These are phyloP conservation scores for Artemisia tridentata DNA, from an alignment of 129 eudicot genomes.

Conservation along the genomic window DNA sequence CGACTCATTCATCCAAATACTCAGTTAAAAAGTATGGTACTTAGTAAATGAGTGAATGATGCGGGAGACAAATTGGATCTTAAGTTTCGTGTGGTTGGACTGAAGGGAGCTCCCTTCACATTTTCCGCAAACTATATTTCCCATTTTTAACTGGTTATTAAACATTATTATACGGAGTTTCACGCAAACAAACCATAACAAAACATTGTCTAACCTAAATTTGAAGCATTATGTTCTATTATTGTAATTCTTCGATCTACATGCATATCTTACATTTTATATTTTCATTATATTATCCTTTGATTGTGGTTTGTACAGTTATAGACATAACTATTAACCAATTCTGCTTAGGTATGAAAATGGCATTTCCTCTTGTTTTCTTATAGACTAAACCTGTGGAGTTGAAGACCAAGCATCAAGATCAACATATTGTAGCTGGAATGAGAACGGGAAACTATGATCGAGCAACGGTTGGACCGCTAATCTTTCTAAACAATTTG, in stretches of 20 bases:
- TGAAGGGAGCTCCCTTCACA: slow-evolving; percentile 97
- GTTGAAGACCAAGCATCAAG: too few species aligned
- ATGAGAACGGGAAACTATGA: too few species aligned
- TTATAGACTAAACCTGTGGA: too few species aligned
- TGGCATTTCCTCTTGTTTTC: too few species aligned
- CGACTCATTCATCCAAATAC: slow-evolving; percentile 99
- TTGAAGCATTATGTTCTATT: not conserved
- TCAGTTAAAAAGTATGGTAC: slow-evolving; percentile 24
- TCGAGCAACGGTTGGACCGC: too few species aligned
- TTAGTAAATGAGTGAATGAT: slow-evolving; percentile 72
- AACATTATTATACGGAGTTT: not conserved
- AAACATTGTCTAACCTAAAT: not conserved
- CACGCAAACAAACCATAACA: not conserved
- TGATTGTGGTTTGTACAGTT: too few species aligned
- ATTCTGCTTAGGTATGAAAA: too few species aligned
- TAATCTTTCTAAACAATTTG: too few species aligned
- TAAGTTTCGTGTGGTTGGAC: slow-evolving; percentile 70
- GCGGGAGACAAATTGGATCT: slow-evolving; percentile 83
- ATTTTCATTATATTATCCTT: not conserved
- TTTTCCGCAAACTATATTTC: not conserved
- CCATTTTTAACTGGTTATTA: not conserved
- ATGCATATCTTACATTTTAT: not conserved
- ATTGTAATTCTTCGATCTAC: not conserved
- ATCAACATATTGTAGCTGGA: too few species aligned
- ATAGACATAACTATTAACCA: too few species aligned